Percentiles rank a stretch among this genome's conserved stretches.
Evolutionary conservation across 2,329 filamentous ascomycete species (phyloP).

Genomic region (Aschersonia sp.): DNA sequence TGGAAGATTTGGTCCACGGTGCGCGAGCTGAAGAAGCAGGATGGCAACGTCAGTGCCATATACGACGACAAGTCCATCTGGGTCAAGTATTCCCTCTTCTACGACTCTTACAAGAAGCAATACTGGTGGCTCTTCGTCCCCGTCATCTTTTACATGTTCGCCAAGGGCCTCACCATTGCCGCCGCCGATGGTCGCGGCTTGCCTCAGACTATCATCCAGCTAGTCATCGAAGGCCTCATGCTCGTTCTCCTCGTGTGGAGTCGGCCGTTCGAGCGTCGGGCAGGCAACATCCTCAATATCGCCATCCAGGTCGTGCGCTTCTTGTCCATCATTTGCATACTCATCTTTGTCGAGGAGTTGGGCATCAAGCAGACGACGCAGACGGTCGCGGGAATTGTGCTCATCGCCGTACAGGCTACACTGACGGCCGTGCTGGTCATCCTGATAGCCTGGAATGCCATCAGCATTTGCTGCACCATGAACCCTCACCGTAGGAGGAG

Average conservation of each 20-base stretch:
- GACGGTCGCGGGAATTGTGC: conserved; percentile 82
- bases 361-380: conserved; percentile 83
- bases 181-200: conserved; percentile 76
- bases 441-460: conserved; percentile 76
- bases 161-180: conserved; percentile 75
- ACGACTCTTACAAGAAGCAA: conserved; percentile 84
- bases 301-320: conserved; percentile 80
- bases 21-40: conserved; percentile 53
- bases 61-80: conserved; percentile 85
- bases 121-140: conserved; percentile 98
- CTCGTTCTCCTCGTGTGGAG: conserved; percentile 69
- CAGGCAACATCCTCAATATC: conserved; percentile 87
- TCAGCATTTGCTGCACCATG: conserved; percentile 68
- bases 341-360: conserved; percentile 89
- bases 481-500: conserved; percentile 83
- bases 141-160: conserved; percentile 77
- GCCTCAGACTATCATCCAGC: conserved; percentile 63
- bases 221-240: conserved; percentile 71
- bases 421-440: conserved; percentile 75
- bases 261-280: conserved; percentile 74
- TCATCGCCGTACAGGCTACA: conserved; percentile 81
- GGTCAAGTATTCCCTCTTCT: conserved; percentile 95
- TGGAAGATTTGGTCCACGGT: conserved; percentile 73
- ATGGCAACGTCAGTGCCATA: conserved; percentile 59
- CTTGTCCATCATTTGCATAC: conserved; percentile 73